These are phyloP conservation scores for Lipomyces spencermartinsiae DNA, from an alignment of 805 yeast genomes.

Conservation along the genomic window DNA sequence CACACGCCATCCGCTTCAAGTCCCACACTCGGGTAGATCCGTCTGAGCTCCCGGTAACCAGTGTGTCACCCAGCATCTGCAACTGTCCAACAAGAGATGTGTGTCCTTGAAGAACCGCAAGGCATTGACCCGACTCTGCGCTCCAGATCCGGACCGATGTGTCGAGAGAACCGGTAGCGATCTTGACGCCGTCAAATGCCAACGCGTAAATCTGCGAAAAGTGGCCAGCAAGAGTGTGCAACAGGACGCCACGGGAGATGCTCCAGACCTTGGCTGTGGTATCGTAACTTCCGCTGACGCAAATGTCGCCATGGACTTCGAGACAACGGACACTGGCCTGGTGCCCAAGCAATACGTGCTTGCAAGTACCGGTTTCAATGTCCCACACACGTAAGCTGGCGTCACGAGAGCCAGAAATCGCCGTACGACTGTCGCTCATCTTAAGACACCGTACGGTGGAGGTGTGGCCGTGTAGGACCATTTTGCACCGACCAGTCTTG, in stretches of 20 bases:
- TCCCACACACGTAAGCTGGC: constrained; percentile 94
- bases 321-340: constrained; percentile 77
- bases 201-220: constrained; percentile 87
- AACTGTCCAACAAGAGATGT: constrained; percentile 92
- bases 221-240: constrained; percentile 91
- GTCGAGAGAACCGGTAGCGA: constrained; percentile 96
- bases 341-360: constrained; percentile 73
- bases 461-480: constrained; percentile 87
- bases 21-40: constrained; percentile 87
- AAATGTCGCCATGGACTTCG: constrained; percentile 75
- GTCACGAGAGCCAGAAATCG: constrained; percentile 91
- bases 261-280: constrained; percentile 91
- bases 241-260: constrained; percentile 84
- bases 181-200: constrained; percentile 86
- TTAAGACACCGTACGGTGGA: constrained; percentile 87
- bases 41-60: constrained; percentile 85
- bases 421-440: constrained; percentile 78
- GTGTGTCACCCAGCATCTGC: constrained; percentile 69
- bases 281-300: constrained; percentile 91
- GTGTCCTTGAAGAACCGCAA: constrained; percentile 78
- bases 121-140: constrained; percentile 81
- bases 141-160: constrained; percentile 96
- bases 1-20: constrained; percentile 77
- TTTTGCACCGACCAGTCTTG: constrained; percentile 80
- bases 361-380: constrained; percentile 85